These are phyloP conservation scores for Aspergillus sp. DNA, from an alignment of 2,329 filamentous ascomycete genomes.

Conservation along the genomic window DNA sequence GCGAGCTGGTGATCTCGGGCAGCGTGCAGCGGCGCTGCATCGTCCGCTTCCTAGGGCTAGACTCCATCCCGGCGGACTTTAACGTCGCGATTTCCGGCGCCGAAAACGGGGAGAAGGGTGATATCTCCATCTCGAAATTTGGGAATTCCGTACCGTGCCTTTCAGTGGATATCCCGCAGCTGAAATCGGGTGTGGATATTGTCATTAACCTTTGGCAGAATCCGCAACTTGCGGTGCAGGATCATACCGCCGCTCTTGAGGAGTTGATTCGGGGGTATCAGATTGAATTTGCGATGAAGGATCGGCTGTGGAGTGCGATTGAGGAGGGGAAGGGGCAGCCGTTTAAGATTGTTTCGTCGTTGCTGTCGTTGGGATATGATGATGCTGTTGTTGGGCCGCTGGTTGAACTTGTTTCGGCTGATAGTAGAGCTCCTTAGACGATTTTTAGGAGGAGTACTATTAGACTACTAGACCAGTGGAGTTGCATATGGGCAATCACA, in stretches of 20 bases:
- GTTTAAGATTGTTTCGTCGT: slow-evolving; percentile 20
- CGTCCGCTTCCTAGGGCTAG: slow-evolving; percentile 5
- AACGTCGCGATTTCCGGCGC: slow-evolving; percentile 17
- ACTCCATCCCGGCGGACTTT: slow-evolving; percentile 1
- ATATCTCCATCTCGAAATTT: too few species aligned
- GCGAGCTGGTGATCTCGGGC: background rate
- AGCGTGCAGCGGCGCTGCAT: background rate
- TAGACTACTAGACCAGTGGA: background rate
- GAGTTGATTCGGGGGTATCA: slow-evolving; percentile 24
- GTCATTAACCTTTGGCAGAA: slow-evolving; percentile 37
- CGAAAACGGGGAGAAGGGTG: background rate
- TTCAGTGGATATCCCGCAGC: slow-evolving; percentile 27
- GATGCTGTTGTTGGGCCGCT: slow-evolving; percentile 27
- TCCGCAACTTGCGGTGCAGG: slow-evolving; percentile 25
- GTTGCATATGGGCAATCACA: too few species aligned
- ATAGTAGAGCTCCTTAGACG: background rate
- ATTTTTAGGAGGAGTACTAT: too few species aligned
- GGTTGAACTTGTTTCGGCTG: slow-evolving; percentile 18
- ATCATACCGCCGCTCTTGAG: slow-evolving; percentile 20
- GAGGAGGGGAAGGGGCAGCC: slow-evolving; percentile 12
- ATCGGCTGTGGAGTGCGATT: slow-evolving; percentile 26
- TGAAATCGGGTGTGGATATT: slow-evolving; percentile 18
- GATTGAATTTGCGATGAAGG: slow-evolving; percentile 28
- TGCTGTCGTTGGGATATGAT: slow-evolving; percentile 25
- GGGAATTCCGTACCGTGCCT: background rate